Evolutionary conservation across 176 grass and related monocot species (phyloP), one percentile per base, ranked within the genome.

Genomic region (Musa schizocarpa): DNA sequence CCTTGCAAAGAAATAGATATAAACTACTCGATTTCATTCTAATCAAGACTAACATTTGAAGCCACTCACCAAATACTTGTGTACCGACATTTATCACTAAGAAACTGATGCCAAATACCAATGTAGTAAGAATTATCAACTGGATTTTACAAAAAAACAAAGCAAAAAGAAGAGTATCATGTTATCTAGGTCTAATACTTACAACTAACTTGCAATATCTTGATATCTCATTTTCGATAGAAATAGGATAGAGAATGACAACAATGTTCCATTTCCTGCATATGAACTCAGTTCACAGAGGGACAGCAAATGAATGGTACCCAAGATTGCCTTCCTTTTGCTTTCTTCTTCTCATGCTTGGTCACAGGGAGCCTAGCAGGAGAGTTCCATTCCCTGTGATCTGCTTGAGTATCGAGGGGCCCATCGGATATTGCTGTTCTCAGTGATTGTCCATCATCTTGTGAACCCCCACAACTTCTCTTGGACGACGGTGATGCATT

Each of bases 241-340:
- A 3, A 61, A 61, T 61, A 9, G n/a, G 22, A 65, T 65, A 43
- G 34, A 43, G 34, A 43, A 6, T 43, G 34, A 5, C 34, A 43
- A 43, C 34, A 21, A 65, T 29, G 63, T 12, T 20, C 63, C 63
- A 29, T 9, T 20, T 64, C 62, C 62, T 23, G 1, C 16, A 9
- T 9, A 24, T 11, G 9, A 25, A 64, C 16, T 87, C 81, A 92
- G 62, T 76, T 76, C 9, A 74, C 74, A 0, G 89, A 92, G 51
- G 77, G 78, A 8, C 89, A 92, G 76, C 89, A 92, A 16, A 82
- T 86, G 51, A 92, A 92, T 23, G 83, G 81, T 48, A 77, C 66
- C 89, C 89, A 92, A 22, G 81, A 61, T 70, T 88, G 86, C 57
- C 82, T 90, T 68, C 43, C 83, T 86, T 79, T 84, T 24, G 83